These are phyloP conservation scores for Chaetomium strumarium DNA, from an alignment of 2,329 filamentous ascomycete species.

Conservation along the genomic window DNA sequence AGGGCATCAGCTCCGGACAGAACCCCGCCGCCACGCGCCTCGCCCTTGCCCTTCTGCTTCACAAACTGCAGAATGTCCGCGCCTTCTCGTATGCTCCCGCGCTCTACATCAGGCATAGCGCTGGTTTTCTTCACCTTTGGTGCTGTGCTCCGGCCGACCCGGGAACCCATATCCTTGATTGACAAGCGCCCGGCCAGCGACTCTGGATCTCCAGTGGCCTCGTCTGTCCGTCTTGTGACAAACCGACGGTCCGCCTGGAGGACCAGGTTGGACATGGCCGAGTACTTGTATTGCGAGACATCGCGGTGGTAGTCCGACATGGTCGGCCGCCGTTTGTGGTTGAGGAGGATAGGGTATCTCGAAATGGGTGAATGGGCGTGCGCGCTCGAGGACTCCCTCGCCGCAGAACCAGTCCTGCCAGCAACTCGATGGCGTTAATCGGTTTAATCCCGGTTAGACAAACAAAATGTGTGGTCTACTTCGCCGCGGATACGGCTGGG, in stretches of 20 bases:
- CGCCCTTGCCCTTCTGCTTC: constrained; percentile 80
- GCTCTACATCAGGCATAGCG: constrained; percentile 63
- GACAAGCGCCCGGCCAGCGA: constrained; percentile 91
- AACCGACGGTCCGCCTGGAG: constrained; percentile 99
- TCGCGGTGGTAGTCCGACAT: constrained; percentile 74
- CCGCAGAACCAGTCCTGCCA: constrained; percentile 9
- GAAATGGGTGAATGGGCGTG: background rate
- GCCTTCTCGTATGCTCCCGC: constrained; percentile 71
- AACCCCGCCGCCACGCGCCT: constrained; percentile 69
- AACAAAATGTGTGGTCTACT: constrained; percentile 12
- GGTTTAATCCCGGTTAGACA: constrained; percentile 15
- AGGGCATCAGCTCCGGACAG: constrained; percentile 78
- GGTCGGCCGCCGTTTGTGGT: constrained; percentile 29
- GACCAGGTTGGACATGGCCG: constrained; percentile 99
- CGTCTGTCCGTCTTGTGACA: constrained; percentile 84
- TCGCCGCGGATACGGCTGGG: constrained; percentile 2
- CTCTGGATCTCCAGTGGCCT: constrained; percentile 94
- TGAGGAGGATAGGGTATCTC: background rate
- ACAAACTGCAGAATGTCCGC: constrained; percentile 77
- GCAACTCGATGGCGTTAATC: constrained; percentile 15
- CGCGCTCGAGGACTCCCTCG: background rate
- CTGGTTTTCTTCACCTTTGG: constrained; percentile 75
- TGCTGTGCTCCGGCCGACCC: constrained; percentile 70
- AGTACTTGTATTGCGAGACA: constrained; percentile 98
- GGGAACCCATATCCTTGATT: constrained; percentile 88